Evolutionary conservation across 805 yeast species (phyloP).

Genomic region (Debaryomyces castellii): DNA sequence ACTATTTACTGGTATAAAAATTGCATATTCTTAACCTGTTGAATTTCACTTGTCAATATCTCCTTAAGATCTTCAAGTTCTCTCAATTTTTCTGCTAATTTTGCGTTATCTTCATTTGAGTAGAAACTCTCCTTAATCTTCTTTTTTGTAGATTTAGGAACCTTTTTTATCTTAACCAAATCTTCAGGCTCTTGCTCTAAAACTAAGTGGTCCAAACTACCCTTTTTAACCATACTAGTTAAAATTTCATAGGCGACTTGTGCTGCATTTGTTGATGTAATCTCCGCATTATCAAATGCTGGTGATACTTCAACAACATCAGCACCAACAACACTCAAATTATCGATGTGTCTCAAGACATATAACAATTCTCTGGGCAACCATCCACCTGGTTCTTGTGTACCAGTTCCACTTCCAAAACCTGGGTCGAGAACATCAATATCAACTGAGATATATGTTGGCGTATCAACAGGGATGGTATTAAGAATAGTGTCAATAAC

Average conservation of each 20-base stretch:
- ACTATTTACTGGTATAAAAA: neutral
- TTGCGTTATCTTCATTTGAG: neutral
- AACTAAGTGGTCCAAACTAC: conserved; percentile 20
- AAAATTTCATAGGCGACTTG: conserved; percentile 69
- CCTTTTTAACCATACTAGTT: conserved; percentile 73
- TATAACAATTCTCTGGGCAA: conserved; percentile 54
- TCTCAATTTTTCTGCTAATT: conserved; percentile 7
- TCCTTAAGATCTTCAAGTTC: conserved; percentile 15
- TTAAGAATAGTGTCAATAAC: conserved; percentile 53
- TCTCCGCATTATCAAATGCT: conserved; percentile 61
- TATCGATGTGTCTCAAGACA: conserved; percentile 45
- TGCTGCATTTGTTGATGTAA: conserved; percentile 68
- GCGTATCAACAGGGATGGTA: conserved; percentile 59
- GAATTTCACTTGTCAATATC: conserved; percentile 9
- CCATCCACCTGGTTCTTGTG: conserved; percentile 61
- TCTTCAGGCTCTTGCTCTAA: conserved; percentile 6
- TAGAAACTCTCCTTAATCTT: neutral
- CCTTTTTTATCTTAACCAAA: conserved; percentile 9
- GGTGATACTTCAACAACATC: conserved; percentile 65
- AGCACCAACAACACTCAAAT: conserved; percentile 50
- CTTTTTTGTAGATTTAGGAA: neutral
- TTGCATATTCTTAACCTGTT: conserved; percentile 5
- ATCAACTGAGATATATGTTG: conserved; percentile 78
- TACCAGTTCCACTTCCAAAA: conserved; percentile 58
- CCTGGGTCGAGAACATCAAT: conserved; percentile 64